These are phyloP conservation scores for Amaranthus palmeri DNA, from an alignment of 148 eudicot genomes.

Conservation along the genomic window DNA sequence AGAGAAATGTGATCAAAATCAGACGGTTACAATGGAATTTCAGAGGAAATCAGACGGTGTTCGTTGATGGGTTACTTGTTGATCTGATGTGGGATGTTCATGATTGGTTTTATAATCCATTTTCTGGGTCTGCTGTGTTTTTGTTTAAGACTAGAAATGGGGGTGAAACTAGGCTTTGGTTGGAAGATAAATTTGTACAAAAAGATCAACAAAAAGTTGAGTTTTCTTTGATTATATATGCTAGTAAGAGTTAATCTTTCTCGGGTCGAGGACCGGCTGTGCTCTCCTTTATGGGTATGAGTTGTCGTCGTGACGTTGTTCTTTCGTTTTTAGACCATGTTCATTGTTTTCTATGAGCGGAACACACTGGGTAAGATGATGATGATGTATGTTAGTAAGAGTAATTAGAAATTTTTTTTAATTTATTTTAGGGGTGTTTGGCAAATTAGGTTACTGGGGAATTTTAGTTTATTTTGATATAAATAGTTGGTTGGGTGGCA, in stretches of 20 bases:
- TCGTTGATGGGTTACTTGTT: slow-evolving; percentile 71
- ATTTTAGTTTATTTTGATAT: no score
- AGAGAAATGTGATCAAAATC: slow-evolving; percentile 57
- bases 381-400: slow-evolving; percentile 68
- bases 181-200: slow-evolving; percentile 49
- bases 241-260: slow-evolving; percentile 61
- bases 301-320: no score
- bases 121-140: slow-evolving; percentile 55
- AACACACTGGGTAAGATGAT: no score
- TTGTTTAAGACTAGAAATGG: slow-evolving; percentile 87
- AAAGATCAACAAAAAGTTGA: slow-evolving; percentile 41
- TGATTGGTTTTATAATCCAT: slow-evolving; percentile 62
- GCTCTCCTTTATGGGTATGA: no score
- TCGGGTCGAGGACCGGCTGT: no score
- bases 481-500: no score
- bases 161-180: slow-evolving; percentile 74
- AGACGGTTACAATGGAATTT: slow-evolving; percentile 86
- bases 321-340: no score
- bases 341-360: no score
- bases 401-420: slow-evolving; percentile 12
- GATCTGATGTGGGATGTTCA: slow-evolving; percentile 96
- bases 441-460: no score
- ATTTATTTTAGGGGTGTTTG: not conserved
- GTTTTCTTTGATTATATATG: slow-evolving; percentile 69
- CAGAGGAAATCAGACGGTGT: slow-evolving; percentile 79